phyloP scores from a whole-genome alignment of 345 rosid species.

The Luvunga scandens region DNA sequence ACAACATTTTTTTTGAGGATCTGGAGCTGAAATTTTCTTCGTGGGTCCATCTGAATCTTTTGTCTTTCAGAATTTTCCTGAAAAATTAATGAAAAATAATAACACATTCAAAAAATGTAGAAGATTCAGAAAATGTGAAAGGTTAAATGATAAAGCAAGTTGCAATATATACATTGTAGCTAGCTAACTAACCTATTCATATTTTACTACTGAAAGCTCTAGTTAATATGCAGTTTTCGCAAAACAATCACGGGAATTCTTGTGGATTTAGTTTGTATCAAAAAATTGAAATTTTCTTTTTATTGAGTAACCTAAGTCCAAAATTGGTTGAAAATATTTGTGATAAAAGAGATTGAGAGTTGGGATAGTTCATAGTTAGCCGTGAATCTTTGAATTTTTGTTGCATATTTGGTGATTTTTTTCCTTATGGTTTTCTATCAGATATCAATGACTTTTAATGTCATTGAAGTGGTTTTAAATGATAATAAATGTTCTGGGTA shows the following conservation, averaged over 20 bases:
- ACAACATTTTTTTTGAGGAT: background rate
- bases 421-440: background rate
- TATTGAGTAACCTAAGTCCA: background rate
- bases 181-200: background rate
- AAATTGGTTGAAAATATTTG: background rate
- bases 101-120: background rate
- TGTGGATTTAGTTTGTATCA: background rate
- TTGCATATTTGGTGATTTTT: background rate
- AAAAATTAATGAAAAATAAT: background rate
- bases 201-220: background rate
- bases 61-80: background rate
- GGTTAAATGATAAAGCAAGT: background rate
- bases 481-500: background rate
- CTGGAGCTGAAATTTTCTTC: background rate
- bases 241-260: background rate
- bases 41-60: background rate
- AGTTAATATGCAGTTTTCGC: background rate
- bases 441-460: background rate
- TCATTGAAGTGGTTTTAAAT: background rate
- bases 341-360: background rate
- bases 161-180: background rate
- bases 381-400: background rate
- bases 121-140: background rate
- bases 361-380: background rate
- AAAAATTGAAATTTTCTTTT: background rate